Conservation (phyloP, 352 stramenopile genomes). For the Globisporangium heterothallicum region DNA sequence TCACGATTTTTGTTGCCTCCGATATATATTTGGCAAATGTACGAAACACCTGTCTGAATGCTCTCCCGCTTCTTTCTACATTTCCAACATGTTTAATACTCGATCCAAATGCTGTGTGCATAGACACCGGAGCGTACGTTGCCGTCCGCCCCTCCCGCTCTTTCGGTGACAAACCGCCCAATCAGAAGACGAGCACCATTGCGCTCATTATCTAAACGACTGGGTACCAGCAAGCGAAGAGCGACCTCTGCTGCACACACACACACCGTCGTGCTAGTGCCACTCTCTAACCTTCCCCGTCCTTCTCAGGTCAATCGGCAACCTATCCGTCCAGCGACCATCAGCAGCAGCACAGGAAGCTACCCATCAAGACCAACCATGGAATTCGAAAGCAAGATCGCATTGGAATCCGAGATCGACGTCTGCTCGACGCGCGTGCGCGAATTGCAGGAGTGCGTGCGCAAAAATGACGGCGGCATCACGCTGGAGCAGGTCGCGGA, state of each 20-base stretch:
- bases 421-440: slow-evolving; percentile 45
- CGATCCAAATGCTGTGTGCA: too few species aligned
- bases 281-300: slow-evolving; percentile 2
- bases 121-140: too few species aligned
- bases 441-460: slow-evolving; percentile 42
- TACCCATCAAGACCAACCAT: slow-evolving; percentile 18
- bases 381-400: slow-evolving; percentile 36
- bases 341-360: slow-evolving; percentile 4
- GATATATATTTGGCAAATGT: too few species aligned
- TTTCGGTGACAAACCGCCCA: not conserved
- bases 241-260: too few species aligned
- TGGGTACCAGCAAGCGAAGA: not conserved
- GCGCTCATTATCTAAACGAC: not conserved
- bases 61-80: too few species aligned
- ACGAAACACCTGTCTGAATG: too few species aligned
- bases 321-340: slow-evolving; percentile 1
- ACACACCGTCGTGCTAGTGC: not conserved
- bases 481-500: slow-evolving; percentile 41
- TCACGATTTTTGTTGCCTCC: too few species aligned
- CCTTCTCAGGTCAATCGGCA: not conserved
- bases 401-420: slow-evolving; percentile 54
- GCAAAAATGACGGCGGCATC: slow-evolving; percentile 34
- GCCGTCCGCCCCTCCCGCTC: not conserved
- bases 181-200: too few species aligned
- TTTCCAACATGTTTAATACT: too few species aligned